Conservation (phyloP, 75 land plant genomes). For the Azolla pinnata region DNA sequence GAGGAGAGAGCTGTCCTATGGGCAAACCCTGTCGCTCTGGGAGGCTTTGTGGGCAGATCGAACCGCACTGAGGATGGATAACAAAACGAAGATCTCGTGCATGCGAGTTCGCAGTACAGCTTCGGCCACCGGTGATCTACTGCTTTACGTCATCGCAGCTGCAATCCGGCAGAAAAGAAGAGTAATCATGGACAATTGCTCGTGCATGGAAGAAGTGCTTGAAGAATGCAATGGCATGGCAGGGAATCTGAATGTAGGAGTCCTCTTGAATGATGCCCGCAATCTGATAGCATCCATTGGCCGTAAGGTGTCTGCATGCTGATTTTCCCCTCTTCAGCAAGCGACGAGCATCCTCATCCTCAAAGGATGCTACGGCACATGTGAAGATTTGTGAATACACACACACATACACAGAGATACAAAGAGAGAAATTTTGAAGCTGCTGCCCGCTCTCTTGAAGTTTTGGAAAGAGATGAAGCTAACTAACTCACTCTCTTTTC, state of each 20-base stretch:
- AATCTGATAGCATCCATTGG: conserved; percentile 68
- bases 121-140: conserved; percentile 66
- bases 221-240: conserved; percentile 94
- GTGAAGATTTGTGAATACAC: too few relatives aligned
- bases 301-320: conserved; percentile 7
- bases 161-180: conserved; percentile 67
- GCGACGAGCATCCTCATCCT: too few relatives aligned
- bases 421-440: too few relatives aligned
- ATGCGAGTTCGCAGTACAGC: conserved; percentile 37
- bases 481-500: too few relatives aligned
- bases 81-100: conserved; percentile 47
- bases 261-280: conserved; percentile 78
- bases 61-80: conserved; percentile 58
- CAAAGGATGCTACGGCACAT: too few relatives aligned
- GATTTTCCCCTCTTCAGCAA: too few relatives aligned
- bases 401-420: too few relatives aligned
- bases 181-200: conserved; percentile 70
- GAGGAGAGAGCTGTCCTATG: conserved; percentile 73
- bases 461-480: too few relatives aligned
- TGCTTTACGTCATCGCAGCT: conserved; percentile 86
- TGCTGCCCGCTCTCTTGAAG: too few relatives aligned
- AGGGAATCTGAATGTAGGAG: conserved; percentile 85
- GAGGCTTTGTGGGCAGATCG: conserved; percentile 93
- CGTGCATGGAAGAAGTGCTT: conserved; percentile 82
- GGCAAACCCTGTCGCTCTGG: conserved; percentile 81